Conservation (phyloP, 176 grass and related monocot species). For the Avena sativa region DNA sequence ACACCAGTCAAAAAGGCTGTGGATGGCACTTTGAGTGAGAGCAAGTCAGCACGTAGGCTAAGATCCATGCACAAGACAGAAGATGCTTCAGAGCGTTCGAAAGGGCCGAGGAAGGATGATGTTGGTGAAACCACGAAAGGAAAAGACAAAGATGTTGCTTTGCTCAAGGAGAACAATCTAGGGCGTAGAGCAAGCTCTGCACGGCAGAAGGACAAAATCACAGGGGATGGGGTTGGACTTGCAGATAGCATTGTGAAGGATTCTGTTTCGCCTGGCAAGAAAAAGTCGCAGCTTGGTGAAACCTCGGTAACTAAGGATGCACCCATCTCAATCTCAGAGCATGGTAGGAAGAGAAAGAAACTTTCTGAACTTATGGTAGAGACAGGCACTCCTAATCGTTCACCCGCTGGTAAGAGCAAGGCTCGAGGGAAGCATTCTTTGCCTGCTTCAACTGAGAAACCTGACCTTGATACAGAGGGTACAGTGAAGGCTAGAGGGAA, state of each 20-base stretch:
- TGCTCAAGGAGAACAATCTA: conserved; percentile 37
- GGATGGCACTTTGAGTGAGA: conserved; percentile 28
- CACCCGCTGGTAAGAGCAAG: conserved; percentile 44
- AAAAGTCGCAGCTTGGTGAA: conserved; percentile 20
- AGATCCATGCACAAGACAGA: conserved; percentile 50
- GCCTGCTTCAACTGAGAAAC: conserved; percentile 8
- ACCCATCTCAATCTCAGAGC: conserved; percentile 49
- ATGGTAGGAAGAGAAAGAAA: conserved; percentile 61
- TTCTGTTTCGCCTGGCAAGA: conserved; percentile 39
- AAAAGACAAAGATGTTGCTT: conserved; percentile 7
- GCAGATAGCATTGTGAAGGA: conserved; percentile 15
- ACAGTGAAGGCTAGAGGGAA: conserved; percentile 31
- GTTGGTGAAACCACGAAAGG: conserved; percentile 26
- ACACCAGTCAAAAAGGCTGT: neutral
- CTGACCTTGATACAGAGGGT: neutral
- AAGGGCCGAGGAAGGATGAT: conserved; percentile 23
- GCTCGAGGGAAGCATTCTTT: conserved; percentile 31
- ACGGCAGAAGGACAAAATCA: conserved; percentile 38
- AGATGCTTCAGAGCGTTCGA: conserved; percentile 40
- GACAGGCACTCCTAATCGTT: conserved; percentile 25
- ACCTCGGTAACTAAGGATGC: conserved; percentile 6
- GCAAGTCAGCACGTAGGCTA: conserved; percentile 38
- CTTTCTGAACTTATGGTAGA: conserved; percentile 62
- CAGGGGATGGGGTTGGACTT: conserved; percentile 36
- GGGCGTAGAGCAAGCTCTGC: conserved; percentile 6